Evolutionary conservation across 1,284 basidiomycete species (phyloP), one percentile per base, ranked within the genome.

Genomic region (Coniferiporia weirii): DNA sequence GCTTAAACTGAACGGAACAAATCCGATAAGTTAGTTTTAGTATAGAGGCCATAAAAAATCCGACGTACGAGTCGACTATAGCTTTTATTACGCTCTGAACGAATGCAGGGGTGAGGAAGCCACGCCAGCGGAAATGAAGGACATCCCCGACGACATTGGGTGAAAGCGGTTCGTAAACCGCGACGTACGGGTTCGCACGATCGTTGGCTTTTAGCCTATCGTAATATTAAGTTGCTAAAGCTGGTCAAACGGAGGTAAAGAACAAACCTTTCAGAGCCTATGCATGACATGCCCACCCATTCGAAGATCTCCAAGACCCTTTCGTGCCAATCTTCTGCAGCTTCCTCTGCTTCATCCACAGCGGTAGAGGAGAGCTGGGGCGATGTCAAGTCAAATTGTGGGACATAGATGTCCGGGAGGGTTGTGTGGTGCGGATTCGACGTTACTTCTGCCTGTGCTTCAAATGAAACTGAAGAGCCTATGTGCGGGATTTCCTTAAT

Each of bases 201-300:
- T 80, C 78, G 51, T 69, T 72, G 1, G 65, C 73, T 47, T 66
- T 68, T 3, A 79, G 58, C 59, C 78, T 79, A 58, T 13, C 10
- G 12, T 15, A 10, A 32, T 38, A 10, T 44, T 52, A 38, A 17
- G 38, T 22, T 45, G 34, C 34, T 35, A 10, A 55, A 27, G 6
- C 15, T 55, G 15, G 19, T 13, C 32, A 19, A n/a, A 13, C 10
- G n/a, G 17, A 10, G 19, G 13, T 15, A n/a, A 35, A 49, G n/a
- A 17, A 47, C 56, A 9, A 51, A 76, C 78, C 79, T 70, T 56
- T 76, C 75, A 1, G 79, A 72, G 13, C 72, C 76, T 1, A 81
- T 52, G 58, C 68, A 72, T 0, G 81, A 83, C 79, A 89, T 78
- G 2, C 85, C 87, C 13, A 82, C 74, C 87, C 87, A 89, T 67